Conservation (phyloP, 805 yeast genomes). For the Teunomyces atbi region DNA sequence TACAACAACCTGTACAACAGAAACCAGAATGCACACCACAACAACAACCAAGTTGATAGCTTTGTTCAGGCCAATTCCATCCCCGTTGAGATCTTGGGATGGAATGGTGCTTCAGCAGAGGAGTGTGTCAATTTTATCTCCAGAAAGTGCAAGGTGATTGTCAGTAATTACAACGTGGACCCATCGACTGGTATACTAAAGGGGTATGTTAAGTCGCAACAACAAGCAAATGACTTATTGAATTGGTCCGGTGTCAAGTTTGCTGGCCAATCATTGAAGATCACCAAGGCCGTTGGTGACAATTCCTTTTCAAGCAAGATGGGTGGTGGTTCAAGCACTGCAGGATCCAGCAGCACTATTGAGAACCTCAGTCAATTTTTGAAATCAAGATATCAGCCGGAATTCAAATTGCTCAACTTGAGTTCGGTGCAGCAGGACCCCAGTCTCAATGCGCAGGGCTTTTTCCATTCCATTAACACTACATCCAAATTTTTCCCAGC, state of each 20-base stretch:
- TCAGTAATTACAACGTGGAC: conserved; percentile 54
- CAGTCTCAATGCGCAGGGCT: conserved; percentile 55
- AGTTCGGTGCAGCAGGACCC: conserved; percentile 65
- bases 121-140: conserved; percentile 70
- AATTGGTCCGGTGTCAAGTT: conserved; percentile 76
- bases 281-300: conserved; percentile 36
- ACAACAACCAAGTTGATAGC: conserved; percentile 19
- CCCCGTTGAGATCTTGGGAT: conserved; percentile 65
- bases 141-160: conserved; percentile 59
- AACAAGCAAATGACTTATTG: conserved; percentile 57
- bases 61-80: conserved; percentile 35
- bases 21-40: conserved; percentile 15
- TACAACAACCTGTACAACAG: conserved; percentile 11
- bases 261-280: conserved; percentile 67
- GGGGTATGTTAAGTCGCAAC: conserved; percentile 54
- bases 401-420: conserved; percentile 65
- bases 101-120: conserved; percentile 75
- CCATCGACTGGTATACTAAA: conserved; percentile 48
- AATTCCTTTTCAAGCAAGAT: conserved; percentile 14
- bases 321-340: conserved; percentile 5
- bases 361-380: conserved; percentile 62
- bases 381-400: conserved; percentile 63
- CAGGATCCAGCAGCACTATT: conserved; percentile 46
- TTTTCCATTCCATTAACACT: conserved; percentile 59
- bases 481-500: conserved; percentile 88